Evolutionary conservation across 495 filamentous ascomycete species (phyloP).

Genomic region (Podospora didyma): DNA sequence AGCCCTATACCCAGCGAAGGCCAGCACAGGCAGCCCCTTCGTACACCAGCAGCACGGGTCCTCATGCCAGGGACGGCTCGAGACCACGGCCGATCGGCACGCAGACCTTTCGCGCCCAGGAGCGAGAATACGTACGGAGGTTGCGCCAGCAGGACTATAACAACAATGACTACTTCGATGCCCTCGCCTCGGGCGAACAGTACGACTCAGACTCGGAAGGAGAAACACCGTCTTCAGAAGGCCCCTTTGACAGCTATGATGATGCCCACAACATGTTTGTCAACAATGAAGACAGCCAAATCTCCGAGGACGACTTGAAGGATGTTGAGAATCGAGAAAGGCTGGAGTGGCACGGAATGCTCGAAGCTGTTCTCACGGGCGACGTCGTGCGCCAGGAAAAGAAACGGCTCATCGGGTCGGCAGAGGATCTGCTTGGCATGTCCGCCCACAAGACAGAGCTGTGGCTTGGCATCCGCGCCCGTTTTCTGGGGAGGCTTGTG

Average conservation of each 20-base stretch:
- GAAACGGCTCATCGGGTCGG: constrained; percentile 80
- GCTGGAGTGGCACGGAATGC: constrained; percentile 97
- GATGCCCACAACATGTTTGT: constrained; percentile 87
- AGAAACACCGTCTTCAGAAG: constrained; percentile 76
- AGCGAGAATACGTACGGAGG: constrained; percentile 45
- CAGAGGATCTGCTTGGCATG: constrained; percentile 68
- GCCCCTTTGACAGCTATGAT: constrained; percentile 79
- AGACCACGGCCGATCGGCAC: constrained; percentile 73
- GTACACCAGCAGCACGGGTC: constrained; percentile 39
- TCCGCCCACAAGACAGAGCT: constrained; percentile 73
- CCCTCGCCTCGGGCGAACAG: constrained; percentile 60
- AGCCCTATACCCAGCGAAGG: constrained; percentile 37
- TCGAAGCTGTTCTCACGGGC: constrained; percentile 89
- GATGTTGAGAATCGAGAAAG: constrained; percentile 85
- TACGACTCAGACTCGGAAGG: constrained; percentile 86
- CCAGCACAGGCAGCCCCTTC: constrained; percentile 26
- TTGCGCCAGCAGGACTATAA: constrained; percentile 55
- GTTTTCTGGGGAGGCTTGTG: constrained; percentile 75
- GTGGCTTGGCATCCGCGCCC: constrained; percentile 84
- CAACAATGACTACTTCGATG: constrained; percentile 72
- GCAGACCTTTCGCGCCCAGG: constrained; percentile 54
- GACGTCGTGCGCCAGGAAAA: constrained; percentile 98
- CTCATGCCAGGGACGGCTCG: constrained; percentile 76
- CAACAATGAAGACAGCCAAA: constrained; percentile 79
- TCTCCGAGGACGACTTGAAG: constrained; percentile 82